These are phyloP conservation scores for Penicillium sp. DNA, from an alignment of 2,329 filamentous ascomycete genomes.

Conservation along the genomic window DNA sequence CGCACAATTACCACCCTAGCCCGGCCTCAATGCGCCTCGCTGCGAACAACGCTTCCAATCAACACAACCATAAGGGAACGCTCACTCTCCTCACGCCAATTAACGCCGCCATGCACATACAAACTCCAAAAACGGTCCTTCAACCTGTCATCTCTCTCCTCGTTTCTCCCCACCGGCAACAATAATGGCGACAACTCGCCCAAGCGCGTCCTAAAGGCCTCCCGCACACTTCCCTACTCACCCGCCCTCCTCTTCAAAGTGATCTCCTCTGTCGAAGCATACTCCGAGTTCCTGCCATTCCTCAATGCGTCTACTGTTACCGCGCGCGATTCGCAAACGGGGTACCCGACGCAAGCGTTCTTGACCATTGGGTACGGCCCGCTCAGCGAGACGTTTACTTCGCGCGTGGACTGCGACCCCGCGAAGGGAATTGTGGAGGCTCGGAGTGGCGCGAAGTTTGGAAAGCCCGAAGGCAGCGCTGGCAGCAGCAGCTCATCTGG, in stretches of 20 bases:
- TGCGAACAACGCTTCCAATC: not conserved
- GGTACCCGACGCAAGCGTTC: constrained; percentile 69
- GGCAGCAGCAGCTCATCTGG: constrained; percentile 53
- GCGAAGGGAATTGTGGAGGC: constrained; percentile 70
- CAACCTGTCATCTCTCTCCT: constrained; percentile 31
- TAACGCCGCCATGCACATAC: constrained; percentile 2
- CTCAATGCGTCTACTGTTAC: constrained; percentile 78
- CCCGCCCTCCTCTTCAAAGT: constrained; percentile 72
- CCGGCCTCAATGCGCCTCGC: not conserved
- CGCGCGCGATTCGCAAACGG: constrained; percentile 59
- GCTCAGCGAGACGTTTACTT: constrained; percentile 81
- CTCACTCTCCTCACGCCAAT: not conserved
- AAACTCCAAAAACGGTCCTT: constrained; percentile 18
- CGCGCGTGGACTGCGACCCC: constrained; percentile 74
- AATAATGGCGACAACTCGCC: constrained; percentile 36
- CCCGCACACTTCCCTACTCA: constrained; percentile 74
- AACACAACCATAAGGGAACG: constrained; percentile 1
- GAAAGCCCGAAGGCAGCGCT: constrained; percentile 54
- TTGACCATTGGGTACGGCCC: constrained; percentile 83
- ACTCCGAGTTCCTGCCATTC: constrained; percentile 88
- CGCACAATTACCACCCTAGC: constrained; percentile 6
- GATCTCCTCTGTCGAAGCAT: constrained; percentile 84
- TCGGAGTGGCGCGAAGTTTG: constrained; percentile 43
- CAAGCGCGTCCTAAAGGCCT: constrained; percentile 69
- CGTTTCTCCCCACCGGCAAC: constrained; percentile 24